phyloP scores from a whole-genome alignment of 1,284 basidiomycete genomes.

The Cryptococcus sp. region DNA sequence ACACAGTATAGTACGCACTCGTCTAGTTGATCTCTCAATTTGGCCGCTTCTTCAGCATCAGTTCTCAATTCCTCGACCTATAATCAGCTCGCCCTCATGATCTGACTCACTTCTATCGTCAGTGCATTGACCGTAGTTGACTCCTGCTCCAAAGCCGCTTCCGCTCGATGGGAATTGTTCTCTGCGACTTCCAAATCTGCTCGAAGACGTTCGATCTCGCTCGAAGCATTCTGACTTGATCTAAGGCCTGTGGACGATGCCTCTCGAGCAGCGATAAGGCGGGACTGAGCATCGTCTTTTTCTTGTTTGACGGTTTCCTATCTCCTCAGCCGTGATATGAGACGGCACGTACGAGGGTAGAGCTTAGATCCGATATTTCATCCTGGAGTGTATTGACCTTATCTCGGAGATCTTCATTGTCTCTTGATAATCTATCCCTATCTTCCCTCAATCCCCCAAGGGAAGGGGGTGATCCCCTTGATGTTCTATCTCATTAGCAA shows the following conservation, averaged over 20 bases:
- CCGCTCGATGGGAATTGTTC: constrained; percentile 73
- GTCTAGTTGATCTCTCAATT: constrained; percentile 88
- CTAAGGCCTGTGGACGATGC: constrained; percentile 61
- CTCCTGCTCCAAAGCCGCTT: constrained; percentile 74
- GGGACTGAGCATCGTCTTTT: constrained; percentile 19
- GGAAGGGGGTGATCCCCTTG: constrained; percentile 8
- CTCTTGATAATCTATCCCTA: constrained; percentile 34
- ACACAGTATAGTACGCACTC: constrained; percentile 60
- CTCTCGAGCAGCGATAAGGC: constrained; percentile 10
- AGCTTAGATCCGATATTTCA: constrained; percentile 39
- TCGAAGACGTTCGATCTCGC: constrained; percentile 72
- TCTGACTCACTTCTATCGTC: constrained; percentile 55
- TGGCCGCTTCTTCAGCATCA: constrained; percentile 68
- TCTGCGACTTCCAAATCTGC: constrained; percentile 75
- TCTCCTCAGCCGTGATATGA: too few relatives aligned
- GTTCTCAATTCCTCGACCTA: constrained; percentile 71
- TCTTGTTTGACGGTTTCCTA: constrained; percentile 28
- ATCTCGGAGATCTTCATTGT: constrained; percentile 37
- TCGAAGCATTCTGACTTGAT: constrained; percentile 36
- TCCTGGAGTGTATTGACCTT: constrained; percentile 32
- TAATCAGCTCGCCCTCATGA: background rate
- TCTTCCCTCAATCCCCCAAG: constrained; percentile 25
- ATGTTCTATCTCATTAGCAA: background rate
- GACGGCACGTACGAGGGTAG: constrained; percentile 21
- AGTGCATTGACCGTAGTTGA: constrained; percentile 64